Evolutionary conservation across 2,329 filamentous ascomycete genomes (phyloP).

Genomic region (Ophiocordyceps polyrhachis-furcata): DNA sequence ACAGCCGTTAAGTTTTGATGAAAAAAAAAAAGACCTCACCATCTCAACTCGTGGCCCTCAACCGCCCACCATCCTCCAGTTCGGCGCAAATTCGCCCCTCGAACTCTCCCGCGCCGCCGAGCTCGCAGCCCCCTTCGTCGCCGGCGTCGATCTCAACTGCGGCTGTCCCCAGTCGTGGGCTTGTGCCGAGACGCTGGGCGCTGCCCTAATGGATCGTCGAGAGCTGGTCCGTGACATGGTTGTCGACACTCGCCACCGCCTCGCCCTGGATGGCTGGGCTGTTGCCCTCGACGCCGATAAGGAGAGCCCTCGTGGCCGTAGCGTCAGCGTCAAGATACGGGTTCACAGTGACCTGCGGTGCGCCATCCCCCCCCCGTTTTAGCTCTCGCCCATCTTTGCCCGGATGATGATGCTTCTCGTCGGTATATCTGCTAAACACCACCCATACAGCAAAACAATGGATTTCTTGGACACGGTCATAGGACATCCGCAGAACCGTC

Average conservation of each 20-base stretch:
- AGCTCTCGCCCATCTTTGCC: neutral
- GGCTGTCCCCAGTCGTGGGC: constrained; percentile 59
- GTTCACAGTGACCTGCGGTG: constrained; percentile 45
- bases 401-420: neutral
- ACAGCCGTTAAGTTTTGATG: too few relatives aligned
- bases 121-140: constrained; percentile 41
- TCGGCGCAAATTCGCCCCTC: constrained; percentile 40
- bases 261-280: constrained; percentile 33
- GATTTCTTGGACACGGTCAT: constrained; percentile 46
- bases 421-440: neutral
- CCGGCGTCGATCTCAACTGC: constrained; percentile 53
- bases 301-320: constrained; percentile 27
- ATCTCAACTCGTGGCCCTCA: constrained; percentile 32
- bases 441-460: constrained; percentile 26
- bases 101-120: constrained; percentile 45
- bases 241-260: constrained; percentile 30
- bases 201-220: constrained; percentile 47
- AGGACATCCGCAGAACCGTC: constrained; percentile 27
- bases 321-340: constrained; percentile 52
- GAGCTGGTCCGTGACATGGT: constrained; percentile 51
- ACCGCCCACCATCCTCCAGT: constrained; percentile 46
- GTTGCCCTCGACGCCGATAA: constrained; percentile 24
- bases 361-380: neutral
- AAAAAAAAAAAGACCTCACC: constrained; percentile 37
- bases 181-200: constrained; percentile 47